phyloP scores from a whole-genome alignment of 352 stramenopile genomes.

The Pythium rhizo-oryzae region DNA sequence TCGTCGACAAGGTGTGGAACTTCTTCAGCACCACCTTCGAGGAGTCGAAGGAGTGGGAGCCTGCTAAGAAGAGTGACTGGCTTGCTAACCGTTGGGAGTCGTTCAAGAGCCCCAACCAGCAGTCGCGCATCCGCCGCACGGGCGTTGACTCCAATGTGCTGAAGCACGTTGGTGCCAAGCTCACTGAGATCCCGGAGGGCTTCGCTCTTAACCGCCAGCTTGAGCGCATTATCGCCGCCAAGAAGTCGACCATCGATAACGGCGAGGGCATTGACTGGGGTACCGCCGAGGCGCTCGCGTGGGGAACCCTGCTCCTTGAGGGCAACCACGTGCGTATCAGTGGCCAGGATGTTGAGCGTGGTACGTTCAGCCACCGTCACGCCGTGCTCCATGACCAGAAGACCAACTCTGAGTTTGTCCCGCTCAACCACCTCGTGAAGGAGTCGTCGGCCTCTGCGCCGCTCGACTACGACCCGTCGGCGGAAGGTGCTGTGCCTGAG shows the following conservation, averaged over 20 bases:
- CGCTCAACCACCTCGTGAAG: slow-evolving; percentile 76
- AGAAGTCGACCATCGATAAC: slow-evolving; percentile 73
- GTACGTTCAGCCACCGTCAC: slow-evolving; percentile 91
- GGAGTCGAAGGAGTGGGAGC: slow-evolving; percentile 63
- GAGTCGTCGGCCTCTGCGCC: slow-evolving; percentile 94
- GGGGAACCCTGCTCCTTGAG: slow-evolving; percentile 81
- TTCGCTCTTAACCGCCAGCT: slow-evolving; percentile 87
- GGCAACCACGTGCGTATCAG: slow-evolving; percentile 84
- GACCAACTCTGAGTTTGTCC: slow-evolving; percentile 90
- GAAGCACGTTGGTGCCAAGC: slow-evolving; percentile 87
- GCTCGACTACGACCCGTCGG: slow-evolving; percentile 73
- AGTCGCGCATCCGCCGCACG: slow-evolving; percentile 90
- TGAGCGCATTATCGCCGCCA: slow-evolving; percentile 84
- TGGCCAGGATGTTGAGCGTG: slow-evolving; percentile 89
- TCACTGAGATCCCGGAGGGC: slow-evolving; percentile 78
- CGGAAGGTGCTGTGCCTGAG: slow-evolving; percentile 40
- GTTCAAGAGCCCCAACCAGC: slow-evolving; percentile 97
- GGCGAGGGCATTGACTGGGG: slow-evolving; percentile 87
- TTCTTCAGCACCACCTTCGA: slow-evolving; percentile 70
- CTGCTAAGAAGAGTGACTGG: slow-evolving; percentile 93
- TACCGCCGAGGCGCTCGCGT: slow-evolving; percentile 86
- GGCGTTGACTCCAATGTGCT: slow-evolving; percentile 94
- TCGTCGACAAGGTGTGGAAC: slow-evolving; percentile 64
- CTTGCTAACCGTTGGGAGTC: slow-evolving; percentile 94
- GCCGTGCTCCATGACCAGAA: slow-evolving; percentile 92